Base-by-base conservation (phyloP, 257 asterid genomes). In the Eucommia ulmoides region DNA sequence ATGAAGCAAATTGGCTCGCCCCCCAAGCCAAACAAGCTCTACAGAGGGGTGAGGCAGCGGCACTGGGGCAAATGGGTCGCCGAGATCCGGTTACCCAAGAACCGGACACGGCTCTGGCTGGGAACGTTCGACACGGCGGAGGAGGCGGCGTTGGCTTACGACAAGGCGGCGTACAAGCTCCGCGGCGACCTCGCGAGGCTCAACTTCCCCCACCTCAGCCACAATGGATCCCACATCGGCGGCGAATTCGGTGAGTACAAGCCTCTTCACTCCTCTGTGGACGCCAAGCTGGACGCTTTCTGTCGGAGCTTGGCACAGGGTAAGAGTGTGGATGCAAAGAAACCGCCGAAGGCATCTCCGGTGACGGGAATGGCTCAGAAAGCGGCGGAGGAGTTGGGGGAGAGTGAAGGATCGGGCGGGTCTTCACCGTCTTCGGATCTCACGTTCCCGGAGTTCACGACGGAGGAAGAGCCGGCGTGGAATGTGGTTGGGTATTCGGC, bases 11-110 rank as follows among this genome's bases (percentile, higher is more conserved):
- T 55, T 2, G 88, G 80, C 19, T 58, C 83, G 11, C 82, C 91
- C 1, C 77, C 85, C 1, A 83, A 82, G 79, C 93, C 97, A 71
- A 66, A 61, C 5, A 89, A 89, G 66, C 93, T 85, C 11, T 89
- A 89, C 83, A 61, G 98, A 29, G 98, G 98, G 1, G 98, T 89
- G n/a, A 70, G 98, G 62, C 98, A 89, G 64, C 82, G 98, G 5
- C 98, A 89, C 82, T 89, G 98, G 98, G 98, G 98, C 0, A 89
- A 89, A 54, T 89, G 97, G 97, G 97, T 89, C 21, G 97, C 95
- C 2, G 97, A 88, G 80, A 88, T 88, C 71, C 89, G 97, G 4
- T 59, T 88, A 23, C 97, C 97, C 1, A 78, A 73, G 82, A 84
- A 80, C 80, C 82, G 97, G 0, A 82, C 86, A 46, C 79, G 97